These are phyloP conservation scores for Tritrichomonas foetus DNA, from an alignment of 208 protist species.

Conservation along the genomic window DNA sequence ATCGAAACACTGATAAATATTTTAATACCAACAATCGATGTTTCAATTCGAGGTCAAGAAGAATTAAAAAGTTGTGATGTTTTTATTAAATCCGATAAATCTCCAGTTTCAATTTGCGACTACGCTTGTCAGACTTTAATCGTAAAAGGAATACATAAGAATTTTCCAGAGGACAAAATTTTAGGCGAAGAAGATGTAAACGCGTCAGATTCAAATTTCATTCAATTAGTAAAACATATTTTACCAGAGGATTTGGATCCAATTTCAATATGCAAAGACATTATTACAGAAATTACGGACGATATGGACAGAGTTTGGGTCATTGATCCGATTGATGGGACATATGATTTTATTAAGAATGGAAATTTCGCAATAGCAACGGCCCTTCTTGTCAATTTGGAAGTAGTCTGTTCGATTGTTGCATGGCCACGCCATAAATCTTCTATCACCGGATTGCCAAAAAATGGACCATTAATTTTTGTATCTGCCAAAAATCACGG, in stretches of 20 bases:
- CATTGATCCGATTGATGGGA: slow-evolving; percentile 26
- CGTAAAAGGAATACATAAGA: neutral
- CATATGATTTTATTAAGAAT: neutral
- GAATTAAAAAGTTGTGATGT: neutral
- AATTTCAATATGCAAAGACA: neutral
- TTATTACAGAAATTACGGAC: neutral
- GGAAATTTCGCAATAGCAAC: neutral
- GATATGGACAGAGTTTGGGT: neutral
- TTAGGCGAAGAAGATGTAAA: neutral
- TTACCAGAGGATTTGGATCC: neutral
- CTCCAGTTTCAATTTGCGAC: neutral
- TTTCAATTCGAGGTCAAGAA: neutral
- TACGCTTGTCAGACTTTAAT: neutral
- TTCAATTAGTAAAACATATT: neutral
- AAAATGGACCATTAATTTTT: neutral
- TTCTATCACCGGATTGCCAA: neutral
- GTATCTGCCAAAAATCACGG: neutral
- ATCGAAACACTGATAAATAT: neutral
- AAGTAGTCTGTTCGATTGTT: neutral
- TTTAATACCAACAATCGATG: neutral
- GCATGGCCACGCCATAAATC: neutral
- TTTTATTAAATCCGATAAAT: neutral
- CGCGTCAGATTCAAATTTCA: neutral
- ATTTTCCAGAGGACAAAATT: neutral
- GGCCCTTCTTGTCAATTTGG: neutral